These are phyloP conservation scores for Sherardia arvensis DNA, from an alignment of 257 asterid species.

Conservation along the genomic window DNA sequence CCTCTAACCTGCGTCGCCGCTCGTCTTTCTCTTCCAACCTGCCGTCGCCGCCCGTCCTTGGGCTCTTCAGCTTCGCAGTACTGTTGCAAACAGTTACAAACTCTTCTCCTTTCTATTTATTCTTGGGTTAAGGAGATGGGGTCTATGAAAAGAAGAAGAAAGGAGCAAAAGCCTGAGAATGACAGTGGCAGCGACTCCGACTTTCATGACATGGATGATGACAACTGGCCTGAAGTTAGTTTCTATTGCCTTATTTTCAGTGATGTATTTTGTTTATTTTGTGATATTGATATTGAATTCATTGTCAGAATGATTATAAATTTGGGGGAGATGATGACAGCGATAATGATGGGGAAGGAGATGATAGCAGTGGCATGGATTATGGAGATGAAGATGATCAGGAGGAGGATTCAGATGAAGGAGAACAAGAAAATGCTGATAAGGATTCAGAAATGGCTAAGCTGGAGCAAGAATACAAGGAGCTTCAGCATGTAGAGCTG, in stretches of 20 bases:
- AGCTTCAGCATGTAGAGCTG: conserved; percentile 65
- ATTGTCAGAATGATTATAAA: conserved; percentile 16
- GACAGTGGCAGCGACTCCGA: conserved; percentile 49
- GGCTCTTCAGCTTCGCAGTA: no score
- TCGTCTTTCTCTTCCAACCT: no score
- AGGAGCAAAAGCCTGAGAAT: conserved; percentile 26
- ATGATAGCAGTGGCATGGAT: conserved; percentile 15
- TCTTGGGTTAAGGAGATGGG: conserved; percentile 31
- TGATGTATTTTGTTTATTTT: conserved; percentile 3
- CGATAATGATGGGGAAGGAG: conserved; percentile 12
- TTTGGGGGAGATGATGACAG: conserved; percentile 13
- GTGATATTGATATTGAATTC: conserved; percentile 1
- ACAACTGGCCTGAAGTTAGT: conserved; percentile 28
- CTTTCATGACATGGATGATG: conserved; percentile 20
- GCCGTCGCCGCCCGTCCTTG: no score
- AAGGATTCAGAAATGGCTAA: conserved; percentile 58
- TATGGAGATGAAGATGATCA: conserved; percentile 27
- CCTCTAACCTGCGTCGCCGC: no score
- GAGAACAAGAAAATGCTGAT: conserved; percentile 14
- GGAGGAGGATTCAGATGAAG: conserved; percentile 18
- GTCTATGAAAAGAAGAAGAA: conserved; percentile 22
- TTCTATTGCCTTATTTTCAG: neutral
- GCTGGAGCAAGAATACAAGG: conserved; percentile 61
- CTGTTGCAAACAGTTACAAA: no score
- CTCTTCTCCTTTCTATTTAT: no score